phyloP scores from a whole-genome alignment of 768 basidiomycete species.

The Lactarius hatsudake region DNA sequence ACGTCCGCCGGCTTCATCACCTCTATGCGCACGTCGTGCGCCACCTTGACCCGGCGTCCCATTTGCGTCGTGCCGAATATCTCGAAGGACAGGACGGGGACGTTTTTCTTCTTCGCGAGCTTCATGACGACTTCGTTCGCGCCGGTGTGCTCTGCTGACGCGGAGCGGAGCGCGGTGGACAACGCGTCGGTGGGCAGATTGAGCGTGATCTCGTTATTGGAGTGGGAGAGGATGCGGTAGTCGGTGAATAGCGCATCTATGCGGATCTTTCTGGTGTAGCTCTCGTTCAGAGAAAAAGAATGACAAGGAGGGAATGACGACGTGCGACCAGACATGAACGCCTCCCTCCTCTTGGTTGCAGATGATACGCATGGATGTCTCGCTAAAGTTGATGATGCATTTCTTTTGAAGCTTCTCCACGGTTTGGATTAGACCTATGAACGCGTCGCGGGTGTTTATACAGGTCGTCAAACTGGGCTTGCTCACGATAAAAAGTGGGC shows the following conservation, averaged over 20 bases:
- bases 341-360: constrained; percentile 83
- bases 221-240: constrained; percentile 86
- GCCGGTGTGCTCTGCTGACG: constrained; percentile 28
- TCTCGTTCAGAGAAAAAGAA: constrained; percentile 15
- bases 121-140: constrained; percentile 74
- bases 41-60: constrained; percentile 61
- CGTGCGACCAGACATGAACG: constrained; percentile 83
- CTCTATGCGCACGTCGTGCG: constrained; percentile 81
- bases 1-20: constrained; percentile 76
- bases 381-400: constrained; percentile 78
- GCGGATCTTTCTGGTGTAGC: constrained; percentile 52
- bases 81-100: constrained; percentile 74
- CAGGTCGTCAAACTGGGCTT: not conserved
- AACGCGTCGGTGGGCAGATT: constrained; percentile 72
- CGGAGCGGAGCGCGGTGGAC: constrained; percentile 66
- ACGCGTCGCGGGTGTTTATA: not conserved
- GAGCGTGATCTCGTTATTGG: constrained; percentile 76
- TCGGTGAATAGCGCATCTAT: constrained; percentile 64
- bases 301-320: constrained; percentile 33
- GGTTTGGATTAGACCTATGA: constrained; percentile 70
- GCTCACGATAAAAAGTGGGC: constrained; percentile 27
- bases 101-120: constrained; percentile 82
- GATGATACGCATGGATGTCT: constrained; percentile 74
- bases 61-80: constrained; percentile 63
- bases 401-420: constrained; percentile 82